These are phyloP conservation scores for Fragilaria crotonensis DNA, from an alignment of 108 stramenopile species.

Conservation along the genomic window DNA sequence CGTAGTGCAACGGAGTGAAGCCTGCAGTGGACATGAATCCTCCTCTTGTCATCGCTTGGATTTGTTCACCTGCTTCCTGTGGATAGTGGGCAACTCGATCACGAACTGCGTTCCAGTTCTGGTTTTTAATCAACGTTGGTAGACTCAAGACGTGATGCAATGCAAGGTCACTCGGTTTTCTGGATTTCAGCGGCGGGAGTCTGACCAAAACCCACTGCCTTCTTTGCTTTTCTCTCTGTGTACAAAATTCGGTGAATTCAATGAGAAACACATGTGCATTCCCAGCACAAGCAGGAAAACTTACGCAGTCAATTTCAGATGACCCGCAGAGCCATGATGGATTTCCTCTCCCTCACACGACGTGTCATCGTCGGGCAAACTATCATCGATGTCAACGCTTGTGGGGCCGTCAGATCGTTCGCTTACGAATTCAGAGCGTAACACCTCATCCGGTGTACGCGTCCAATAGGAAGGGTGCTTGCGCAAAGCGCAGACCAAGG, in stretches of 20 bases:
- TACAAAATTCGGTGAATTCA: too few species aligned
- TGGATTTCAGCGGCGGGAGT: too few species aligned
- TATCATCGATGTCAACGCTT: conserved; percentile 43
- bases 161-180: too few species aligned
- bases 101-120: conserved; percentile 61
- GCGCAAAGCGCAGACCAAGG: conserved; percentile 66
- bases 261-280: too few species aligned
- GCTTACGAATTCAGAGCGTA: conserved; percentile 28
- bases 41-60: conserved; percentile 62
- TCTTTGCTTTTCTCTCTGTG: too few species aligned
- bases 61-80: conserved; percentile 42
- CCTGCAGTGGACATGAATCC: conserved; percentile 60
- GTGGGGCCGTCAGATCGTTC: conserved; percentile 2
- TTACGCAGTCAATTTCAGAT: too few species aligned
- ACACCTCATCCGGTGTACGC: conserved; percentile 32
- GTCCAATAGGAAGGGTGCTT: conserved; percentile 85
- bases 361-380: conserved; percentile 19
- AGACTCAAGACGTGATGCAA: too few species aligned
- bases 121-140: conserved; percentile 47
- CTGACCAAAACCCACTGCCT: too few species aligned
- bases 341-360: too few species aligned
- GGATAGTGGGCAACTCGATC: conserved; percentile 43
- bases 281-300: too few species aligned
- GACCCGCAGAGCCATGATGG: too few species aligned
- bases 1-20: conserved; percentile 69